A percentile compares a stretch with the other conserved stretches of the same genome.
Conservation (phyloP, 257 asterid species). For the Jaltomata sinuosa region DNA sequence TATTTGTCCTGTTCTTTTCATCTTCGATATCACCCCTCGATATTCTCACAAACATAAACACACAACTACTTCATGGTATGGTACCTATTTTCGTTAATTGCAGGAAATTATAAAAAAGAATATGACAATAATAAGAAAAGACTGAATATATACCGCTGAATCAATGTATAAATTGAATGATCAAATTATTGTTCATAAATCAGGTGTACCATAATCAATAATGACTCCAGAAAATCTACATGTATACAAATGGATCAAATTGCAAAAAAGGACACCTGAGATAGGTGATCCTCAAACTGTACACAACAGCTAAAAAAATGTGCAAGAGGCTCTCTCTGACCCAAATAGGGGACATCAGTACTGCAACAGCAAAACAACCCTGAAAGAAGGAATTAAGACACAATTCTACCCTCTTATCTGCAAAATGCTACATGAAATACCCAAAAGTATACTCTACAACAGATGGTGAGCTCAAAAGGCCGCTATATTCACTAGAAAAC, state of each 20-base stretch:
- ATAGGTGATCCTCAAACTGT: conserved; percentile 28
- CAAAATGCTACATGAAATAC: conserved; percentile 21
- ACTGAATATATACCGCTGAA: background rate
- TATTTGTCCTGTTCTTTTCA: background rate
- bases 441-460: conserved; percentile 4
- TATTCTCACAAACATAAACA: background rate
- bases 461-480: background rate
- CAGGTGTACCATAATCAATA: background rate
- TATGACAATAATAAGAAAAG: background rate
- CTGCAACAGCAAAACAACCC: conserved; percentile 16
- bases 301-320: conserved; percentile 22
- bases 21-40: background rate
- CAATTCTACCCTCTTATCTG: conserved; percentile 4
- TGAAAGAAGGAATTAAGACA: conserved; percentile 24
- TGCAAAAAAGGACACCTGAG: conserved; percentile 26
- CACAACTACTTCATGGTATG: no score
- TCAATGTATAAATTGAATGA: background rate
- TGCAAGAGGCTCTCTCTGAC: conserved; percentile 16
- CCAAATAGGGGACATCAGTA: conserved; percentile 21
- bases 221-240: background rate
- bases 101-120: background rate
- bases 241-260: background rate
- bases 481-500: background rate
- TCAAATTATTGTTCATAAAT: background rate
- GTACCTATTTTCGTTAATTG: background rate